Percentiles rank a stretch among this genome's conserved stretches.
phyloP scores from a whole-genome alignment of 768 basidiomycete species.

The Naganishia friedmannii region DNA sequence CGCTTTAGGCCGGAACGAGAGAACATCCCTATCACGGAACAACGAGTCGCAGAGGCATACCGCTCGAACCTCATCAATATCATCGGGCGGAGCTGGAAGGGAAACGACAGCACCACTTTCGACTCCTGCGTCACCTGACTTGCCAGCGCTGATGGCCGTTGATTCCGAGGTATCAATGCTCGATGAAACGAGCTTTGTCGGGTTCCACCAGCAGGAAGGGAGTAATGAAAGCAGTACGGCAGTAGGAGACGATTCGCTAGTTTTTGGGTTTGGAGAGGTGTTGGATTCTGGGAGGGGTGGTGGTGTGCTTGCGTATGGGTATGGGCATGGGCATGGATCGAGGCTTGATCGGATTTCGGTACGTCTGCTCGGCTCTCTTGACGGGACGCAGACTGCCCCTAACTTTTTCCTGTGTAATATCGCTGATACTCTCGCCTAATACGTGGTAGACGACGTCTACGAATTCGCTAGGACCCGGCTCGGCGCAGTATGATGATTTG shows the following conservation, averaged over 20 bases:
- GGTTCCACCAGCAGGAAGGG: background rate
- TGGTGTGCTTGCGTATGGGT: background rate
- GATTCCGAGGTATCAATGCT: conserved; percentile 18
- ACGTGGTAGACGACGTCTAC: conserved; percentile 19
- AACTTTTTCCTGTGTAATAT: too few species aligned
- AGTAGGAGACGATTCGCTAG: background rate
- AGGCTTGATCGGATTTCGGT: conserved; percentile 18
- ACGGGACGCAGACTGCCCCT: too few species aligned
- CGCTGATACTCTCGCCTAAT: too few species aligned
- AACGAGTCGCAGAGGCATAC: too few species aligned
- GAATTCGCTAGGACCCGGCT: background rate
- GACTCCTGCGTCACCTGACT: background rate
- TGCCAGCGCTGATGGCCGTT: background rate
- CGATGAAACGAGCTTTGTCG: conserved; percentile 17
- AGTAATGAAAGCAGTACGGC: background rate
- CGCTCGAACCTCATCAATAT: too few species aligned
- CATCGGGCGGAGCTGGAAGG: too few species aligned
- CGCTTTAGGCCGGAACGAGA: too few species aligned
- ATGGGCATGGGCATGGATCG: conserved; percentile 3
- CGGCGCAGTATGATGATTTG: background rate
- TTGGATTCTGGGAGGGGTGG: background rate
- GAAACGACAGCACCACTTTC: too few species aligned
- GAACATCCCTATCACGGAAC: too few species aligned
- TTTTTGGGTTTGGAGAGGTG: background rate
- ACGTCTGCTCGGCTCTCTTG: background rate